These are phyloP conservation scores for Globisporangium yorkense DNA, from an alignment of 352 stramenopile species.

Conservation along the genomic window DNA sequence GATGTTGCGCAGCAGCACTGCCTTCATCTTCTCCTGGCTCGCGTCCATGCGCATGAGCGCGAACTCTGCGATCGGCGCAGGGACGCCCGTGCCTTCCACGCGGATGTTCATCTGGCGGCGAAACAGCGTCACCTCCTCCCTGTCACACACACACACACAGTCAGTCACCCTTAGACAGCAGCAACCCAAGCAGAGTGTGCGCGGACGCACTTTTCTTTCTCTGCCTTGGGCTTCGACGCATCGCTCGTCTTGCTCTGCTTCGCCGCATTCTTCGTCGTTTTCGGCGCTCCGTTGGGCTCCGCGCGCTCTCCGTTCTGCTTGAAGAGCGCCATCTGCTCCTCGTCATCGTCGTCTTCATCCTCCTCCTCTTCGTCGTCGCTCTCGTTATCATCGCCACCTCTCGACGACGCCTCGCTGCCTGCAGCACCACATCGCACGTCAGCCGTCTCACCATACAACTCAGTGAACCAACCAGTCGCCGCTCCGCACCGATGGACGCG, in stretches of 20 bases:
- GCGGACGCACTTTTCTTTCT: conserved; percentile 24
- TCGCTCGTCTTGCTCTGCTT: conserved; percentile 21
- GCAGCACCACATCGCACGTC: neutral
- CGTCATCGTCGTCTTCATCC: conserved; percentile 22
- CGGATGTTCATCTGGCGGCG: conserved; percentile 79
- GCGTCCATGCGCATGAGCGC: conserved; percentile 52
- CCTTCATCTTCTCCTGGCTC: conserved; percentile 42
- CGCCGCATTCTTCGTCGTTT: conserved; percentile 14
- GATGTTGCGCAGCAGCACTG: conserved; percentile 74
- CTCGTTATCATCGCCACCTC: conserved; percentile 20
- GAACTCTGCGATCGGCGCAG: conserved; percentile 74
- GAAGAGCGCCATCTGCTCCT: conserved; percentile 43
- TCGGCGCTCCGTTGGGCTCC: conserved; percentile 6
- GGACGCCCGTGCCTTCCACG: conserved; percentile 57
- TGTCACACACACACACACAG: conserved; percentile 11
- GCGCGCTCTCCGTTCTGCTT: conserved; percentile 19
- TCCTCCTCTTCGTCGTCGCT: conserved; percentile 16
- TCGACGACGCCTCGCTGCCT: conserved; percentile 15
- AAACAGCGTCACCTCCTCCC: conserved; percentile 52
- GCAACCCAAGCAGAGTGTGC: neutral
- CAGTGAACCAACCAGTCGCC: too few relatives aligned
- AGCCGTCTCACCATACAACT: neutral
- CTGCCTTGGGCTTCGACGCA: conserved; percentile 6
- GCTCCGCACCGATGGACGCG: conserved; percentile 26
- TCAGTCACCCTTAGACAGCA: conserved; percentile 2